These are phyloP conservation scores for Diplodia intermedia DNA, from an alignment of 2,329 filamentous ascomycete genomes.

Conservation along the genomic window DNA sequence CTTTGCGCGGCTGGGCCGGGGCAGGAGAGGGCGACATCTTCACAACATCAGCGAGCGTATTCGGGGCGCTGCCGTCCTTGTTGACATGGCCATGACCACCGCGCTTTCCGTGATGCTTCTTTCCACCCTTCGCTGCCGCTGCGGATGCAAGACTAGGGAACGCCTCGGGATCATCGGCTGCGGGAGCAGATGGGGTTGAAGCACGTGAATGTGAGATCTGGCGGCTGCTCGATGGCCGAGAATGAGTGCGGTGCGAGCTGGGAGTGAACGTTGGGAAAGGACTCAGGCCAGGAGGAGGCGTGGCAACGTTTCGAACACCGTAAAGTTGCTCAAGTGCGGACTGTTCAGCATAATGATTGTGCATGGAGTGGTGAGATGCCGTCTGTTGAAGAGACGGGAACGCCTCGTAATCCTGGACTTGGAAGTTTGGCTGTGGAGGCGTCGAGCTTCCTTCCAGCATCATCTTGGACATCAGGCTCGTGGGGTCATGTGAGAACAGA, in stretches of 20 bases:
- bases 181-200: constrained; percentile 70
- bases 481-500: constrained; percentile 95
- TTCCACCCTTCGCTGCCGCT: constrained; percentile 73
- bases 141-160: constrained; percentile 88
- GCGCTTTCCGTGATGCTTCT: constrained; percentile 93
- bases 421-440: constrained; percentile 71
- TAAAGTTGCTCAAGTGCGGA: constrained; percentile 54
- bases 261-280: constrained; percentile 65
- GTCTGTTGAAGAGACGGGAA: constrained; percentile 75
- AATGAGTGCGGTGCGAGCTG: constrained; percentile 70
- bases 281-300: constrained; percentile 74
- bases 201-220: constrained; percentile 62
- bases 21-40: constrained; percentile 92
- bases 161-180: constrained; percentile 92
- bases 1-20: constrained; percentile 65
- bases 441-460: constrained; percentile 72
- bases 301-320: constrained; percentile 48
- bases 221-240: constrained; percentile 83
- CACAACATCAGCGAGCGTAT: constrained; percentile 89
- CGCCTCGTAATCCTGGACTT: constrained; percentile 81
- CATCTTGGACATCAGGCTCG: constrained; percentile 82
- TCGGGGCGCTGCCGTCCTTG: constrained; percentile 61
- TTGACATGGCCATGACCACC: constrained; percentile 74
- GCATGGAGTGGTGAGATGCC: constrained; percentile 51
- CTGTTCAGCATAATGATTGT: constrained; percentile 50